These are phyloP conservation scores for Candida dubliniensis DNA, from an alignment of 1,139 yeast species.

Conservation along the genomic window DNA sequence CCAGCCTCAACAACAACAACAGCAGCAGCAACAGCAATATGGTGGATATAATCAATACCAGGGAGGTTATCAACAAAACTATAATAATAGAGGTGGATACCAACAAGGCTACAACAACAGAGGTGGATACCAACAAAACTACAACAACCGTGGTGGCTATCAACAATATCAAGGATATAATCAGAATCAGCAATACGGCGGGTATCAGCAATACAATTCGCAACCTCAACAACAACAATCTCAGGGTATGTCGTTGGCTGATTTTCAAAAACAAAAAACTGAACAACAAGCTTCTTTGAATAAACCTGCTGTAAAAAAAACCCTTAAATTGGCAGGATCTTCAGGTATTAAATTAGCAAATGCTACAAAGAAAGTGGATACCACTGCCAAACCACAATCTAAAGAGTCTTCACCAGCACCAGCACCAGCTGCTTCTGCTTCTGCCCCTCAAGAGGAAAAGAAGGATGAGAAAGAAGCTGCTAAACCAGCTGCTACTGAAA, in stretches of 20 bases:
- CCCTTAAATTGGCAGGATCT: conserved; percentile 64
- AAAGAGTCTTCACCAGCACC: conserved; percentile 21
- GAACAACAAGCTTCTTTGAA: conserved; percentile 39
- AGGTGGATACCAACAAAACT: conserved; percentile 17
- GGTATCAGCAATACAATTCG: conserved; percentile 9
- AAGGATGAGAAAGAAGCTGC: conserved; percentile 9
- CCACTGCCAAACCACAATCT: conserved; percentile 19
- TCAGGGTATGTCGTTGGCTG: conserved; percentile 82
- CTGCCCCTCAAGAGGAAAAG: conserved; percentile 18
- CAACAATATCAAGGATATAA: conserved; percentile 17
- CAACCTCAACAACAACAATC: conserved; percentile 22
- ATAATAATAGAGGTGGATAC: conserved; percentile 25
- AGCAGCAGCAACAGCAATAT: conserved; percentile 3
- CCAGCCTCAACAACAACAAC: conserved; percentile 16
- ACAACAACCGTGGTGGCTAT: conserved; percentile 24
- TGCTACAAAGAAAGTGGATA: conserved; percentile 44
- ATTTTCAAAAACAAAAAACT: conserved; percentile 73
- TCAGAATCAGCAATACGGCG: conserved; percentile 17
- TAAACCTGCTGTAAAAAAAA: conserved; percentile 52
- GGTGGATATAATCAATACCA: conserved; percentile 22
- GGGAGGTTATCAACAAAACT: conserved; percentile 23
- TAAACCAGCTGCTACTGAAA: conserved; percentile 8
- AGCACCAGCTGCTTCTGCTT: conserved; percentile 15
- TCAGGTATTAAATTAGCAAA: conserved; percentile 70
- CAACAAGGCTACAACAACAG: conserved; percentile 23